phyloP scores from a whole-genome alignment of 164 flowering plant genomes.

The Berberis vulgaris region DNA sequence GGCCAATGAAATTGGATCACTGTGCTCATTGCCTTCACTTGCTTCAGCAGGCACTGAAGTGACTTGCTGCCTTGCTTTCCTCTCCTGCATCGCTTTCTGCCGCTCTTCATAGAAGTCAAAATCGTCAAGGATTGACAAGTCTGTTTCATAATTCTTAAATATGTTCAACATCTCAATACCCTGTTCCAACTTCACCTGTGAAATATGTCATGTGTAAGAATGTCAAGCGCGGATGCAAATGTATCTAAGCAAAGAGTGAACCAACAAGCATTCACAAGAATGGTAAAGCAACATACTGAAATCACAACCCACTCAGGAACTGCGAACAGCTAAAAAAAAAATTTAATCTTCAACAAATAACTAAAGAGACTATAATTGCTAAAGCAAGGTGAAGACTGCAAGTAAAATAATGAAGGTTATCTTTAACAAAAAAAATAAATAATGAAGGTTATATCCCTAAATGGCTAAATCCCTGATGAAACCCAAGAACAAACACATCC shows the following conservation, averaged over 20 bases:
- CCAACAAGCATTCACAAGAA: not conserved
- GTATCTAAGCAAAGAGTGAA: not conserved
- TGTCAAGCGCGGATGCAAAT: not conserved
- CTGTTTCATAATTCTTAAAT: slow-evolving; percentile 51
- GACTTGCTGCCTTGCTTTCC: slow-evolving; percentile 57
- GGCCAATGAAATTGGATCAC: slow-evolving; percentile 22
- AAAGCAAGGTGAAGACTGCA: no score
- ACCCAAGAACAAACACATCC: no score
- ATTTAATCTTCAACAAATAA: no score
- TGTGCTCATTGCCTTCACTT: slow-evolving; percentile 26
- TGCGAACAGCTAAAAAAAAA: no score
- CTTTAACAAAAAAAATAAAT: no score
- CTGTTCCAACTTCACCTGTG: slow-evolving; percentile 68
- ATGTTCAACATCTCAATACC: slow-evolving; percentile 69
- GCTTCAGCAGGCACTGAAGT: slow-evolving; percentile 24
- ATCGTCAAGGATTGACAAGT: slow-evolving; percentile 64
- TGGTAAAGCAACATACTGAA: not conserved
- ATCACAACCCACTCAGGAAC: no score
- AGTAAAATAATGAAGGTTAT: no score
- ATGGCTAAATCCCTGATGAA: no score
- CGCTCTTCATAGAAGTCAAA: slow-evolving; percentile 63
- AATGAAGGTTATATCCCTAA: no score
- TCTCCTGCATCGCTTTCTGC: slow-evolving; percentile 59
- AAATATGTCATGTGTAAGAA: not conserved
- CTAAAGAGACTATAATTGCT: no score